phyloP scores from a whole-genome alignment of 768 basidiomycete genomes.

The Nevesoporus exiguus region DNA sequence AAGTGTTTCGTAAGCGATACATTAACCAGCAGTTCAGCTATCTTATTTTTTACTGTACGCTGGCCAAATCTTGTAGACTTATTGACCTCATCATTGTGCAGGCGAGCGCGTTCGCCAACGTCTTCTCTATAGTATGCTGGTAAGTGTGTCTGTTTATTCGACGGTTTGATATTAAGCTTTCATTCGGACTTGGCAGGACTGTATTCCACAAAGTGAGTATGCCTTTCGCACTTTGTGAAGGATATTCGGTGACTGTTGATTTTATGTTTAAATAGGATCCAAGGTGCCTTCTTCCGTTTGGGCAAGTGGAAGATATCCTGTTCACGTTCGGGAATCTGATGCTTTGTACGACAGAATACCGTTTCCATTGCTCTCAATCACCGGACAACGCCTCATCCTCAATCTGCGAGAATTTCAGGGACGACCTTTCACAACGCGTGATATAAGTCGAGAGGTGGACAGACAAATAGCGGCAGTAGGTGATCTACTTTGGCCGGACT shows the following conservation, averaged over 20 bases:
- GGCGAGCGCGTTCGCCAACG: slow-evolving; percentile 4
- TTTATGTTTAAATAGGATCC: slow-evolving; percentile 7
- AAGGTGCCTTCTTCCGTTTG: slow-evolving; percentile 2
- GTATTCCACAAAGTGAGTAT: slow-evolving; percentile 1
- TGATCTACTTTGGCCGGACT: background rate
- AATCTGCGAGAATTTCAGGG: slow-evolving; percentile 11
- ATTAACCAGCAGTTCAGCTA: background rate
- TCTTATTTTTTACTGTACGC: slow-evolving; percentile 5
- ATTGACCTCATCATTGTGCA: background rate
- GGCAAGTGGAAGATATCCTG: background rate
- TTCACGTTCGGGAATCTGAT: background rate
- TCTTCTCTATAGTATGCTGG: slow-evolving; percentile 11
- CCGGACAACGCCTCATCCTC: slow-evolving; percentile 20
- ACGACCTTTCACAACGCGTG: background rate
- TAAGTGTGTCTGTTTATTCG: background rate
- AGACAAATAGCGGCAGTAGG: slow-evolving; percentile 12
- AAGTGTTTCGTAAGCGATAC: background rate
- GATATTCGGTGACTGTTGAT: background rate
- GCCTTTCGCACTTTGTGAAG: background rate
- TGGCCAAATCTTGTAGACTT: background rate
- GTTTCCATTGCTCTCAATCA: slow-evolving; percentile 6
- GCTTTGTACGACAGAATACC: slow-evolving; percentile 7
- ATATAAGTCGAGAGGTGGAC: slow-evolving; percentile 20
- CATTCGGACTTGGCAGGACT: slow-evolving; percentile 6
- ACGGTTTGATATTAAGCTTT: background rate